Conservation (phyloP, 148 eudicot genomes). For the Camellia japonica region DNA sequence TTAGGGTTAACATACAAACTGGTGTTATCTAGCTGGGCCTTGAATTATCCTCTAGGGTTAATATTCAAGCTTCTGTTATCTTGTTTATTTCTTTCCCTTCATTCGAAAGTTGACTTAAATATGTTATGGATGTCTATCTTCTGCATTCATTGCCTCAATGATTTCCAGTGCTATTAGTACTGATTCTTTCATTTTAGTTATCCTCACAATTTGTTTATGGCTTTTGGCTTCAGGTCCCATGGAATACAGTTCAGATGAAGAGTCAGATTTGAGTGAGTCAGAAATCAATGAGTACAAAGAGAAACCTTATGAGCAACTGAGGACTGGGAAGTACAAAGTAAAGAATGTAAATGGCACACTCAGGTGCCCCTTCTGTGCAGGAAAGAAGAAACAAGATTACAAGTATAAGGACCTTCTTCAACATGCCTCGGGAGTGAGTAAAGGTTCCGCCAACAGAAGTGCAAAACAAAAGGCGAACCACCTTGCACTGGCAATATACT, state of each 20-base stretch:
- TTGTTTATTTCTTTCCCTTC: too few relatives aligned
- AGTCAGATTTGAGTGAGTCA: constrained; percentile 74
- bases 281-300: constrained; percentile 62
- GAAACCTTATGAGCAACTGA: constrained; percentile 52
- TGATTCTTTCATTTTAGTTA: constrained; percentile 25
- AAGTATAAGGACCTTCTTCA: constrained; percentile 41
- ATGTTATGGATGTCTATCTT: not conserved
- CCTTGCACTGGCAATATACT: constrained; percentile 31
- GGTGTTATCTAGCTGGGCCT: not conserved
- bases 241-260: constrained; percentile 37
- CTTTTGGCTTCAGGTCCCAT: too few relatives aligned
- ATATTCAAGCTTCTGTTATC: too few relatives aligned
- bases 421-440: constrained; percentile 35
- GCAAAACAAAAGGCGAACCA: constrained; percentile 41
- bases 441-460: constrained; percentile 36
- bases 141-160: not conserved
- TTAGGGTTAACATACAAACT: not conserved
- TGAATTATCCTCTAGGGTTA: not conserved
- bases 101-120: too few relatives aligned
- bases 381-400: constrained; percentile 81
- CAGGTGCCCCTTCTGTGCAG: constrained; percentile 79
- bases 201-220: too few relatives aligned
- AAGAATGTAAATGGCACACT: constrained; percentile 49
- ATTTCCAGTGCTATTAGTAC: constrained; percentile 14
- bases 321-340: constrained; percentile 45